A percentile compares a stretch with the other conserved stretches of the same genome.
Conservation (phyloP, 306 rosid genomes). For the Sesbania bispinosa region DNA sequence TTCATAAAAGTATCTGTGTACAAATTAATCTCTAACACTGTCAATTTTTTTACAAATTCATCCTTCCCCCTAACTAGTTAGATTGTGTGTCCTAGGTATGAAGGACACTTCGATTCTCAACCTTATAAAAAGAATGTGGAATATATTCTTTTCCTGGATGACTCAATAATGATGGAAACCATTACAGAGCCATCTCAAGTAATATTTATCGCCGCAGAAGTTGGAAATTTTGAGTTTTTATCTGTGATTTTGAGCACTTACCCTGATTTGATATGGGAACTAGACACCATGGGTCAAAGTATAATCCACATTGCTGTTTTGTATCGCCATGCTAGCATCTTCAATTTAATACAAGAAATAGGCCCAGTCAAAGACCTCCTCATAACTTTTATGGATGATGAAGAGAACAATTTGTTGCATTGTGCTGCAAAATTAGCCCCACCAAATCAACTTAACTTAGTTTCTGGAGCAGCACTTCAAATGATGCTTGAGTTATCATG, state of each 20-base stretch:
- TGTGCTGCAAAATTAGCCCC: slow-evolving; percentile 37
- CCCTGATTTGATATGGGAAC: slow-evolving; percentile 42
- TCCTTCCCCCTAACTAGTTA: no score
- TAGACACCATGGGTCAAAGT: neutral
- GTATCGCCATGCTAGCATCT: slow-evolving; percentile 40
- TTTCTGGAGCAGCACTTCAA: slow-evolving; percentile 47
- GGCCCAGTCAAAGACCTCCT: slow-evolving; percentile 31
- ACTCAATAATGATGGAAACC: neutral
- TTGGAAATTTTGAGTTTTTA: slow-evolving; percentile 45
- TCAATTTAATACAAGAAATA: slow-evolving; percentile 38
- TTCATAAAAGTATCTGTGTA: no score
- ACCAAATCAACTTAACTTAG: slow-evolving; percentile 17
- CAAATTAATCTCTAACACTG: no score
- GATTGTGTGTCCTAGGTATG: neutral
- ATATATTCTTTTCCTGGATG: neutral
- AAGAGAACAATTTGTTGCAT: slow-evolving; percentile 22
- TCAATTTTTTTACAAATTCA: no score
- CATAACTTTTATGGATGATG: neutral
- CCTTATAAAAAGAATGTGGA: slow-evolving; percentile 27
- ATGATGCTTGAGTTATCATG: slow-evolving; percentile 41
- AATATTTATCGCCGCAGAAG: slow-evolving; percentile 28
- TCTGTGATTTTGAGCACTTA: slow-evolving; percentile 33
- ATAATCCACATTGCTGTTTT: slow-evolving; percentile 38
- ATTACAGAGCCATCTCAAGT: slow-evolving; percentile 25
- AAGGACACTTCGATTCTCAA: slow-evolving; percentile 3